Conservation (phyloP, 1,284 basidiomycete genomes). For the Pseudozyma flocculosa region DNA sequence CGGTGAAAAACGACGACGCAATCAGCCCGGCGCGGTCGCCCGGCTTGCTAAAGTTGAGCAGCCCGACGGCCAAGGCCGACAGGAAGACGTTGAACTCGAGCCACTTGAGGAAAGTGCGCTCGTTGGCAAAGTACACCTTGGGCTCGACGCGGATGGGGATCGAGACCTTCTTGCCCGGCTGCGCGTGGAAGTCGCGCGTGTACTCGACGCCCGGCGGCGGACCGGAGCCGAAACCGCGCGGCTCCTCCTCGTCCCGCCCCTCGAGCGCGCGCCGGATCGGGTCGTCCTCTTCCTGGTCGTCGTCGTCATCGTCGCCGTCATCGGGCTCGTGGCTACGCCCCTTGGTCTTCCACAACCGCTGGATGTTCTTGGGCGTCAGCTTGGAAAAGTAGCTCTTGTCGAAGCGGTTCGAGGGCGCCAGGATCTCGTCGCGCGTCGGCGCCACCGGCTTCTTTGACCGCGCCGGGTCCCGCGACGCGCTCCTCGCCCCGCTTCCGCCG, state of each 20-base stretch:
- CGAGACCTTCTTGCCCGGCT: constrained; percentile 83
- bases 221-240: constrained; percentile 67
- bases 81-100: constrained; percentile 76
- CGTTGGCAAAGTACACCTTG: constrained; percentile 96
- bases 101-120: constrained; percentile 76
- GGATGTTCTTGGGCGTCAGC: constrained; percentile 53
- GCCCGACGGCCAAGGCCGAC: constrained; percentile 55
- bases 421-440: constrained; percentile 45
- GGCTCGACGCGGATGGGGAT: constrained; percentile 93
- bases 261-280: constrained; percentile 46
- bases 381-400: constrained; percentile 55
- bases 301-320: constrained; percentile 32
- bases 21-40: constrained; percentile 77
- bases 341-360: constrained; percentile 50
- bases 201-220: constrained; percentile 63
- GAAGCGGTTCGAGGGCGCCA: constrained; percentile 50
- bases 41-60: constrained; percentile 77
- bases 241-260: constrained; percentile 54
- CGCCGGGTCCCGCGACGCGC: no score
- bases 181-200: constrained; percentile 76
- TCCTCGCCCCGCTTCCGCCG: no score
- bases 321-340: constrained; percentile 23
- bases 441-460: constrained; percentile 11
- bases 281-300: constrained; percentile 59
- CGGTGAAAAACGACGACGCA: constrained; percentile 81